These are phyloP conservation scores for Zarea fungicola DNA, from an alignment of 2,329 filamentous ascomycete genomes.

Conservation along the genomic window DNA sequence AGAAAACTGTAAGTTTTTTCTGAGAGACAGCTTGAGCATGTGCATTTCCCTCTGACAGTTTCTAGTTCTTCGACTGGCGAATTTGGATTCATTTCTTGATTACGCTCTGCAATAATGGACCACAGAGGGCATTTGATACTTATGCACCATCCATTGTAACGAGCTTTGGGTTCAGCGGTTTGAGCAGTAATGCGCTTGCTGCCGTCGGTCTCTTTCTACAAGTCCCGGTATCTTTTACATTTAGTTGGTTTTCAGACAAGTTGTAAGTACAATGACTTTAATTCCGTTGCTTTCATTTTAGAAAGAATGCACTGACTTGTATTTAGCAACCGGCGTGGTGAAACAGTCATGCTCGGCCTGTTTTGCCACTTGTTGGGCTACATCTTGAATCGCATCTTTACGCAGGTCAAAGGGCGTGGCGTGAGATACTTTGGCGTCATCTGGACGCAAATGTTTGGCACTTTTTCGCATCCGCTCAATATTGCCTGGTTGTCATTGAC, in stretches of 20 bases:
- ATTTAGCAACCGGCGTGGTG: conserved; percentile 40
- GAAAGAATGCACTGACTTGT: background rate
- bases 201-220: conserved; percentile 50
- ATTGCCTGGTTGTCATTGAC: conserved; percentile 55
- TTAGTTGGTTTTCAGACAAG: conserved; percentile 48
- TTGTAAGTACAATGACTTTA: too few species aligned
- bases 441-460: conserved; percentile 51
- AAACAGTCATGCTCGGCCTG: conserved; percentile 47
- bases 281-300: background rate
- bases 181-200: conserved; percentile 48
- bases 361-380: conserved; percentile 45
- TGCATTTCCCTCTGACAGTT: too few species aligned
- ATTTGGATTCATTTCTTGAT: conserved; percentile 49
- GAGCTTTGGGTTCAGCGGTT: conserved; percentile 43
- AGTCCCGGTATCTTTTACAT: conserved; percentile 45
- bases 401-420: conserved; percentile 35
- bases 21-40: too few species aligned
- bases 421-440: conserved; percentile 50
- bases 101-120: conserved; percentile 43
- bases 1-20: conserved; percentile 36
- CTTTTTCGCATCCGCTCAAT: conserved; percentile 52
- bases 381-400: conserved; percentile 49
- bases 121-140: conserved; percentile 43
- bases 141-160: conserved; percentile 51
- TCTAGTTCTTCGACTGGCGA: conserved; percentile 43